phyloP scores from a whole-genome alignment of 768 basidiomycete genomes.

The Suillus clintonianus region DNA sequence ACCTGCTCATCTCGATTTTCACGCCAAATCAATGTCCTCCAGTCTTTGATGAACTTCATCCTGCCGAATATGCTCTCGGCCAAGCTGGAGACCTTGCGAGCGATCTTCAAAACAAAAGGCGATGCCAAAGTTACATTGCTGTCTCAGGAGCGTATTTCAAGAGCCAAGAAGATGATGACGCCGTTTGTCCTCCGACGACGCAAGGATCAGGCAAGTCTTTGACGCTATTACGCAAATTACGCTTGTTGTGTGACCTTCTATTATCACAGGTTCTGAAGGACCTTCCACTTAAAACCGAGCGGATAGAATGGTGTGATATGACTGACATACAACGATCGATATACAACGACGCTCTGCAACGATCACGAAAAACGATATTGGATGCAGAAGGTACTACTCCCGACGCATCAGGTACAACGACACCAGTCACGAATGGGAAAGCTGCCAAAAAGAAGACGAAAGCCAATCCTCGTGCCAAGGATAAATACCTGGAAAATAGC shows the following conservation, averaged over 20 bases:
- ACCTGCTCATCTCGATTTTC: conserved; percentile 6
- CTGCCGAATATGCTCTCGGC: conserved; percentile 86
- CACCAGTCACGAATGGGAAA: conserved; percentile 27
- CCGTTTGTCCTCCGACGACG: conserved; percentile 96
- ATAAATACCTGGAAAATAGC: conserved; percentile 80
- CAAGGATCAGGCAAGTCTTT: conserved; percentile 77
- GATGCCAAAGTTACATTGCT: conserved; percentile 86
- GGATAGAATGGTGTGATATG: conserved; percentile 96
- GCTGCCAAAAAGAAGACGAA: conserved; percentile 31
- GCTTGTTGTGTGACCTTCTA: neutral
- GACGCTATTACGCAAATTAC: neutral
- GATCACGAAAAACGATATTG: conserved; percentile 79
- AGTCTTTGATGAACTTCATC: conserved; percentile 99
- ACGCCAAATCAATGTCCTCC: conserved; percentile 10
- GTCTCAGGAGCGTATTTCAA: conserved; percentile 88
- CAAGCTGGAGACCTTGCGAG: conserved; percentile 76
- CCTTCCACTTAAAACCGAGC: conserved; percentile 89
- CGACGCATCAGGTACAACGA: conserved; percentile 32
- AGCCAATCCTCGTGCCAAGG: conserved; percentile 49
- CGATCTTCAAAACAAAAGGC: conserved; percentile 97
- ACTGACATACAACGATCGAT: conserved; percentile 78
- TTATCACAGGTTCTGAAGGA: conserved; percentile 79
- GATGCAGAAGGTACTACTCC: conserved; percentile 39
- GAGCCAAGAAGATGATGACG: conserved; percentile 99
- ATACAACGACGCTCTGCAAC: conserved; percentile 82